Evolutionary conservation across 225 moss, liverwort and hornwort genomes (phyloP), one percentile per base, ranked within the genome.

Genomic region (Asterella californica): DNA sequence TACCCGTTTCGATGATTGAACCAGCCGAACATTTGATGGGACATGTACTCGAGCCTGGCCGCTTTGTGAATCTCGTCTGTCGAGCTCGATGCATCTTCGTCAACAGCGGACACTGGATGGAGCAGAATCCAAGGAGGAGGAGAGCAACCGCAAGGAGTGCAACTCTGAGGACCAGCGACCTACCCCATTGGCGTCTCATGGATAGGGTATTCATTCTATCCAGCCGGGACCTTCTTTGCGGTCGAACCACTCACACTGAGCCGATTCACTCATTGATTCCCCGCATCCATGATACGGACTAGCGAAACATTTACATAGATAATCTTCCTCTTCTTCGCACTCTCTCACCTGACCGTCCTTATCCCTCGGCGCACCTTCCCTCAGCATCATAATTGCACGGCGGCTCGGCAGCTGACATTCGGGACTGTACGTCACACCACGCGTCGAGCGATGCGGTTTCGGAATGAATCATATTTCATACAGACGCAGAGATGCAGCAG

Each of bases 331-430:
- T n/a, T 42, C 42, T 42, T 42, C 42, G 25, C 61, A 45, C 47
- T 71, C 70, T n/a, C 42, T 7, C 42, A 42, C 3, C 42, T 42
- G 42, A 71, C 47, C 47, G 15, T 45, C 25, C 71, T 47, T 42
- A 46, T 46, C 21, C 71, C 47, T 27, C 47, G 24, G 47, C n/a
- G 3, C 0, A n/a, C 42, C 42, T 7, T 42, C 42, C 42, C 42
- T 42, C 42, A 2, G 4, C 42, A 42, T 9, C 46, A 42, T 38
- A 70, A 70, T n/a, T 47, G 71, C 71, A 25, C 46, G n/a, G 22
- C n/a, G n/a, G 68, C 46, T 46, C 46, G 71, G 71, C 47, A 71
- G 12, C 47, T 71, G 71, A 71, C 71, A 48, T 71, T 71, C 71
- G 15, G 46, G 47, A n/a, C 46, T 10, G 71, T 71, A 71, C 46